Percentiles rank a stretch among this genome's conserved stretches.
phyloP scores from a whole-genome alignment of 352 stramenopile genomes.

The Pythium monospermum region DNA sequence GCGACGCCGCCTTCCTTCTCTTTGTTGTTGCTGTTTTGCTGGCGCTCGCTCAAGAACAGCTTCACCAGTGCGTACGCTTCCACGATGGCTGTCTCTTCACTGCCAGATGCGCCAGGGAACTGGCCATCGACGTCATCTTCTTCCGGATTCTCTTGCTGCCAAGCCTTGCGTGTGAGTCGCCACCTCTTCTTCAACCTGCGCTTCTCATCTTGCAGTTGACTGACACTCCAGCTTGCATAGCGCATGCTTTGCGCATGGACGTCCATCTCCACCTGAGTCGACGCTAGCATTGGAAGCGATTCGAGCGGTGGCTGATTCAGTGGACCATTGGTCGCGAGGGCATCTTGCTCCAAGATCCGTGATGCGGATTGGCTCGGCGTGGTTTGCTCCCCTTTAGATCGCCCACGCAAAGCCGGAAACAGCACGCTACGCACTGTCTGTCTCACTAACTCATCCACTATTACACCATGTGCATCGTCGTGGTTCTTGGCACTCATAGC shows the following conservation, averaged over 20 bases:
- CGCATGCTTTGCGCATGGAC: conserved; percentile 23
- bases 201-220: conserved; percentile 32
- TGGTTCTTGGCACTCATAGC: too few relatives aligned
- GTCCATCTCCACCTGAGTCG: not conserved
- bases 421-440: conserved; percentile 41
- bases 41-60: conserved; percentile 39
- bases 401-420: conserved; percentile 21
- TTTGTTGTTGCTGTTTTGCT: not conserved
- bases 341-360: too few relatives aligned
- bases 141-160: not conserved
- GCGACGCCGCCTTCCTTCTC: too few relatives aligned
- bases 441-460: conserved; percentile 36
- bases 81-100: not conserved
- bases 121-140: conserved; percentile 14
- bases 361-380: too few relatives aligned
- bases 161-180: not conserved
- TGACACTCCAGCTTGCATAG: conserved; percentile 30
- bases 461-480: too few relatives aligned
- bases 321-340: too few relatives aligned
- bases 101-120: too few relatives aligned
- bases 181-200: conserved; percentile 29
- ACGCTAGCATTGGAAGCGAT: too few relatives aligned
- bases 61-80: conserved; percentile 53
- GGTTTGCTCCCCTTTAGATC: not conserved
- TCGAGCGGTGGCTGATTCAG: too few relatives aligned